Evolutionary conservation across 208 protist genomes (phyloP).

Genomic region (Strigomonas culicis): DNA sequence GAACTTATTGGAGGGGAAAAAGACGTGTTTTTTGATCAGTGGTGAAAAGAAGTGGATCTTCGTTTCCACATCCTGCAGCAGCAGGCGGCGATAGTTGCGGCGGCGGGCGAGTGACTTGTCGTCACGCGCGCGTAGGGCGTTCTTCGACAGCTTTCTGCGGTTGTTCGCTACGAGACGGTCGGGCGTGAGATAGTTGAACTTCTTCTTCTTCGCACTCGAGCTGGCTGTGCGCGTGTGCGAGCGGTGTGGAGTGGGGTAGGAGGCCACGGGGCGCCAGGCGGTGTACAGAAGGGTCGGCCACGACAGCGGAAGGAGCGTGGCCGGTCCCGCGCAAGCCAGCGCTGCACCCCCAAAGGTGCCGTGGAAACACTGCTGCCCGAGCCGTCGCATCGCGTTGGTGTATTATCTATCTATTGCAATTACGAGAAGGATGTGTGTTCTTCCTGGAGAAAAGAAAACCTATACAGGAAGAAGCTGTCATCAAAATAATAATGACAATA

Average conservation of each 20-base stretch:
- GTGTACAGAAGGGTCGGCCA: too few species aligned
- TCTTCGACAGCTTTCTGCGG: slow-evolving; percentile 13
- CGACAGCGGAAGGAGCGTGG: too few species aligned
- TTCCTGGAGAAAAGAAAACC: too few species aligned
- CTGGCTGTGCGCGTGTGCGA: background rate
- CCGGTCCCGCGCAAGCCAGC: too few species aligned
- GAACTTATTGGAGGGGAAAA: slow-evolving; percentile 35
- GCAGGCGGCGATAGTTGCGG: slow-evolving; percentile 32
- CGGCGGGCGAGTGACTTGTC: slow-evolving; percentile 33
- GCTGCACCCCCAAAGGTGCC: too few species aligned
- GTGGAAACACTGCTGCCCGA: too few species aligned
- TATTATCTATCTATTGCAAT: too few species aligned
- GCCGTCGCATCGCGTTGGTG: too few species aligned
- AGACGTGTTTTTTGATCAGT: slow-evolving; percentile 50
- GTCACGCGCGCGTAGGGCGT: slow-evolving; percentile 35
- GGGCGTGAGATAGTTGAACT: slow-evolving; percentile 80
- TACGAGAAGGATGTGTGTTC: too few species aligned
- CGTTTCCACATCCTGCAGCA: slow-evolving; percentile 43
- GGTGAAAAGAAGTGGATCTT: slow-evolving; percentile 68
- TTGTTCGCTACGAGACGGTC: slow-evolving; percentile 34
- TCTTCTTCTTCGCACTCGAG: slow-evolving; percentile 27
- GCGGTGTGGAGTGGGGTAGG: slow-evolving; percentile 39
- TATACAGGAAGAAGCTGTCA: too few species aligned
- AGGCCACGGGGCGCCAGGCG: slow-evolving; percentile 22
- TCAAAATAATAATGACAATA: too few species aligned